A percentile compares a stretch with the other conserved stretches of the same genome.
Conservation (phyloP, 1,284 basidiomycete genomes). For the Malassezia sp. region DNA sequence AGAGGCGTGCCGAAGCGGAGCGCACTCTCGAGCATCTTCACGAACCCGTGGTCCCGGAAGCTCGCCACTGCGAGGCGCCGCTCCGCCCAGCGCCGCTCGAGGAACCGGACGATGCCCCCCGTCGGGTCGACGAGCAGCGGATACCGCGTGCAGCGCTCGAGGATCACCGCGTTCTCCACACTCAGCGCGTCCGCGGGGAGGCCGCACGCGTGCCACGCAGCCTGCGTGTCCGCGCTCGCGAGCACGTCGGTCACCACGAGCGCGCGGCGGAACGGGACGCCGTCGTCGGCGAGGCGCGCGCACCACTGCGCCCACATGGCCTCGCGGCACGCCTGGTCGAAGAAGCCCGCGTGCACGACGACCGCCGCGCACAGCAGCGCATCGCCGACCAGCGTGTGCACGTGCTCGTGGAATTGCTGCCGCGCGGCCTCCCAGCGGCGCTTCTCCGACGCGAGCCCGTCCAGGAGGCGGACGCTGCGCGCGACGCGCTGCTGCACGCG, state of each 20-base stretch:
- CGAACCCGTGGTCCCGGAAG: slow-evolving; percentile 95
- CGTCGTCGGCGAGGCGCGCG: slow-evolving; percentile 73
- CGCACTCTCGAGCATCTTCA: slow-evolving; percentile 96
- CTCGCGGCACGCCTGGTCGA: slow-evolving; percentile 96
- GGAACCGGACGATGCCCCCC: slow-evolving; percentile 89
- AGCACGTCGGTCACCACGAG: slow-evolving; percentile 89
- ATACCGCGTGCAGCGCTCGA: slow-evolving; percentile 94
- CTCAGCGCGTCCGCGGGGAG: slow-evolving; percentile 89
- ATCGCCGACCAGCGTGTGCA: slow-evolving; percentile 97
- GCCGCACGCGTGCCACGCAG: slow-evolving; percentile 88
- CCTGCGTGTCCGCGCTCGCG: slow-evolving; percentile 89
- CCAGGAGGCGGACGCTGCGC: slow-evolving; percentile 85
- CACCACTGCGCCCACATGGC: slow-evolving; percentile 95
- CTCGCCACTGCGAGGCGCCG: slow-evolving; percentile 96
- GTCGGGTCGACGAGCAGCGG: slow-evolving; percentile 97
- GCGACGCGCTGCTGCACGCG: slow-evolving; percentile 93
- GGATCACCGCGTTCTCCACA: slow-evolving; percentile 91
- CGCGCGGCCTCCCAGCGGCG: slow-evolving; percentile 89
- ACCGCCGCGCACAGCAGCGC: slow-evolving; percentile 91
- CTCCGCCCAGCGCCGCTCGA: slow-evolving; percentile 86
- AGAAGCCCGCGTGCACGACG: slow-evolving; percentile 94
- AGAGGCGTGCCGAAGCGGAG: slow-evolving; percentile 95
- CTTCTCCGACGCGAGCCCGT: slow-evolving; percentile 88
- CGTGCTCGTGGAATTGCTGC: slow-evolving; percentile 90
- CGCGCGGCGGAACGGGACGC: slow-evolving; percentile 81